Conservation (phyloP, 2,329 filamentous ascomycete species). For the Aspergillus pseudoterreus region DNA sequence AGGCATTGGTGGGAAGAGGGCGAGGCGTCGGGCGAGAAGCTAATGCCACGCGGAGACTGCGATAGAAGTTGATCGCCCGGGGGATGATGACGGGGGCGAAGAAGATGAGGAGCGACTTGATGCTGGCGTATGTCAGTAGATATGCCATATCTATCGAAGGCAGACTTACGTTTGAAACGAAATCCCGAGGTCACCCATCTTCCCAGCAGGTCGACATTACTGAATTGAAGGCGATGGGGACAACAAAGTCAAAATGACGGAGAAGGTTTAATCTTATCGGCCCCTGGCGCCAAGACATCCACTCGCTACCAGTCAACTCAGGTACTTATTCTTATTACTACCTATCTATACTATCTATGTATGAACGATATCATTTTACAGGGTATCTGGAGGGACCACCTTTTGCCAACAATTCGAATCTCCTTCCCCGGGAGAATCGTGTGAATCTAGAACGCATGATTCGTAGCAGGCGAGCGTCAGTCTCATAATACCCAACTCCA, state of each 20-base stretch:
- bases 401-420: too few relatives aligned
- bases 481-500: too few relatives aligned
- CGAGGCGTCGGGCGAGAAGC: constrained; percentile 35
- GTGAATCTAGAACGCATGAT: too few relatives aligned
- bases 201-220: constrained; percentile 2
- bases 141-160: neutral
- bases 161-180: constrained; percentile 31
- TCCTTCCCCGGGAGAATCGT: too few relatives aligned
- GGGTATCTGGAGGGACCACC: too few relatives aligned
- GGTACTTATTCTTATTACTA: too few relatives aligned
- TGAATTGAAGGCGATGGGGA: constrained; percentile 7
- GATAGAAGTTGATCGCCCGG: constrained; percentile 36
- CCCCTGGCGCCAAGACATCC: constrained; percentile 10
- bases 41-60: constrained; percentile 30
- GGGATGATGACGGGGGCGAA: constrained; percentile 42
- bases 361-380: too few relatives aligned
- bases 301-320: too few relatives aligned
- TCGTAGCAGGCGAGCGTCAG: too few relatives aligned
- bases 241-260: neutral
- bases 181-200: constrained; percentile 27
- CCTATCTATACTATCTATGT: too few relatives aligned
- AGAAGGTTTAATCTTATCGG: constrained; percentile 10
- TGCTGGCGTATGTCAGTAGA: constrained; percentile 20
- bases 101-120: constrained; percentile 43
- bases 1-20: constrained; percentile 31